Base-by-base conservation (phyloP, 768 basidiomycete genomes). In the Mycena venus region DNA sequence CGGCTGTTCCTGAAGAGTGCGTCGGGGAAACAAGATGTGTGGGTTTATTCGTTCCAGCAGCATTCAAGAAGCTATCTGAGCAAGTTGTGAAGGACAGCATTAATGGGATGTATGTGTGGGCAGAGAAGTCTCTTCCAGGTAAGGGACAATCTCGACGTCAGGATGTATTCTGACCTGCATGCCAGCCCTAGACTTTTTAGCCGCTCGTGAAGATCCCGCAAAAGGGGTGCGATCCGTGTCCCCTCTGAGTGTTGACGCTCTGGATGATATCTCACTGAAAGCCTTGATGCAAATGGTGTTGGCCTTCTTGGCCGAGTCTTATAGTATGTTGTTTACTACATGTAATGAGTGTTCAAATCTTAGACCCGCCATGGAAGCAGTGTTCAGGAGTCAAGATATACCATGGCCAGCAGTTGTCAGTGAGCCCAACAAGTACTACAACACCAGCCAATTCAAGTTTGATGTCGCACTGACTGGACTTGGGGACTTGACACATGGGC, bases 1-100 rank as follows among this genome's bases (percentile, higher is more conserved):
- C 64, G 34, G 1, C 51, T 36, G 34, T 66, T 66, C 51, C 64
- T 51, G 15, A 38, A 55, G 51, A 10, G 14, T 19, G 64, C 51
- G 1, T 66, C 64, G n/a, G 64, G 64, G 25, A 55, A 55, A 6
- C 64, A 66, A 25, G 38, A 66, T 27, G 49, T 66, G 36, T 66
- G 64, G 64, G 64, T 51, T 17, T 47, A 64, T 12, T 56, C 36
- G 11, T 38, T 38, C 36, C 36, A 38, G 36, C 36, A 38, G 15
- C 1, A 38, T 1, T 23, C 47, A 25, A 23, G 23, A 8, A 49
- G n/a, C 7, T 14, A 38, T 38, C 7, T 14, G 9, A 49, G 47
- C 7, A 23, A 11, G n/a, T 23, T 23, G 47, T 23, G n/a, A 11
- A 49, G 25, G 47, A 11, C n/a, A 23, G 9, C 47, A 23, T 49